phyloP scores from a whole-genome alignment of 169 alveolate species.

The Cryptosporidium felis region DNA sequence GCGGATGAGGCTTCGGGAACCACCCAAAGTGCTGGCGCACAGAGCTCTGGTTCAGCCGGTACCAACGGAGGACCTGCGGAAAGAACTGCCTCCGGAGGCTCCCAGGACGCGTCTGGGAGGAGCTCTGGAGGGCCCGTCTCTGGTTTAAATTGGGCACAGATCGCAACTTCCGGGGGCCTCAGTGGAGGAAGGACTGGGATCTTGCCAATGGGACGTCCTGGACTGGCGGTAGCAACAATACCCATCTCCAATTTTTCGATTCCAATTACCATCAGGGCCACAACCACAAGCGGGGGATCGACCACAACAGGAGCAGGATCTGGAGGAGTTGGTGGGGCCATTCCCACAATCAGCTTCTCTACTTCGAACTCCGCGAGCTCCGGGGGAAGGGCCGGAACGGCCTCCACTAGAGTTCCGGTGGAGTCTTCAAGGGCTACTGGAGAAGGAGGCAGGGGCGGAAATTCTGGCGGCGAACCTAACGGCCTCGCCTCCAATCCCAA shows the following conservation, averaged over 20 bases:
- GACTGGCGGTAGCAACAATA: constrained; percentile 52
- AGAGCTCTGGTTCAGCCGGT: not conserved
- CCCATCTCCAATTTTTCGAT: constrained; percentile 51
- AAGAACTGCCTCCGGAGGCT: not conserved
- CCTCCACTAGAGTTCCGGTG: too few relatives aligned
- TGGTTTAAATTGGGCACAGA: constrained; percentile 30
- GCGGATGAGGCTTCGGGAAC: too few relatives aligned
- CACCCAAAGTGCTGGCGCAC: too few relatives aligned
- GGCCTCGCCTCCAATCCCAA: too few relatives aligned
- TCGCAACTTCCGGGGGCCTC: not conserved
- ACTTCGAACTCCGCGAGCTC: too few relatives aligned
- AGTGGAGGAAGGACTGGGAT: constrained; percentile 16
- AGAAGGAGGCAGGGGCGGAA: too few relatives aligned
- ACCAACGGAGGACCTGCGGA: not conserved
- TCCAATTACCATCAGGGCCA: constrained; percentile 60
- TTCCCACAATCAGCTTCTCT: too few relatives aligned
- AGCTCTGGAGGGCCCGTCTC: not conserved
- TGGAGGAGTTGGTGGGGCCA: too few relatives aligned
- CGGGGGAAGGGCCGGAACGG: too few relatives aligned
- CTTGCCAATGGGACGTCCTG: constrained; percentile 65
- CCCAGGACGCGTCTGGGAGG: not conserved
- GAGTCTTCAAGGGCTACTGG: too few relatives aligned
- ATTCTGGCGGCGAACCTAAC: too few relatives aligned
- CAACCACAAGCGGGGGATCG: not conserved
- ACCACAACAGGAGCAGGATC: not conserved